Base-by-base conservation (phyloP, 2,329 filamentous ascomycete genomes). In the Thielaviopsis ethacetica region DNA sequence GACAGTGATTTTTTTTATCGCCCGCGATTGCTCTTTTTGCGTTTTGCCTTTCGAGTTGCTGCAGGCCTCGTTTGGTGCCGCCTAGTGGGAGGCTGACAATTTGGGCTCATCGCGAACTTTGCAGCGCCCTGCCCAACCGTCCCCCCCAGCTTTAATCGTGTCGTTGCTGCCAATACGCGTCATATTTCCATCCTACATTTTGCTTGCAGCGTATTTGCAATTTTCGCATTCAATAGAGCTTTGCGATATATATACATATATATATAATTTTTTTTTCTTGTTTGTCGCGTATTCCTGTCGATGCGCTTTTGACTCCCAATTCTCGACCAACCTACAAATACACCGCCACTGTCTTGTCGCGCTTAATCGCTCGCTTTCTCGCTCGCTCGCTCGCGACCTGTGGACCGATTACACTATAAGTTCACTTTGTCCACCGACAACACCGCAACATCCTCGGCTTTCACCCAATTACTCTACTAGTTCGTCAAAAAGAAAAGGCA, bases 311-410 rank as follows among this genome's bases (percentile, higher is more conserved):
- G 22, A 47, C 53, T 53, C 12, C 26, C n/a, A 50, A 34, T 53
- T 47, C 49, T 58, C 38, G 21, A 41, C 56, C 56, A 26, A 27
- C n/a, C 26, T n/a, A 19, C 27, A 26, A 53, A 34, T 34, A 58
- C 56, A 58, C 56, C 56, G 50, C 49, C 56, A 27, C 50, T 15
- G 27, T 38, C 34, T 50, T 15, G 50, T 38, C 50, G 56, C 51
- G 50, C n/a, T 58, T 58, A 58, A 53, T 53, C 56, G 56, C 56
- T 58, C 50, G 50, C 34, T 26, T 21, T 30, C 50, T 58, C 50
- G 50, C 34, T 26, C 49, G 50, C 50, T 58, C 50, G 50, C 50
- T 26, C 49, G 49, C 49, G 38, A 51, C 49, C 21, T 13, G 21
- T 51, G 7, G 9, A 13, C 12, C 24, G 49, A 51, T 51, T 51